phyloP scores from a whole-genome alignment of 257 asterid species.

The Nicotiana paniculata region DNA sequence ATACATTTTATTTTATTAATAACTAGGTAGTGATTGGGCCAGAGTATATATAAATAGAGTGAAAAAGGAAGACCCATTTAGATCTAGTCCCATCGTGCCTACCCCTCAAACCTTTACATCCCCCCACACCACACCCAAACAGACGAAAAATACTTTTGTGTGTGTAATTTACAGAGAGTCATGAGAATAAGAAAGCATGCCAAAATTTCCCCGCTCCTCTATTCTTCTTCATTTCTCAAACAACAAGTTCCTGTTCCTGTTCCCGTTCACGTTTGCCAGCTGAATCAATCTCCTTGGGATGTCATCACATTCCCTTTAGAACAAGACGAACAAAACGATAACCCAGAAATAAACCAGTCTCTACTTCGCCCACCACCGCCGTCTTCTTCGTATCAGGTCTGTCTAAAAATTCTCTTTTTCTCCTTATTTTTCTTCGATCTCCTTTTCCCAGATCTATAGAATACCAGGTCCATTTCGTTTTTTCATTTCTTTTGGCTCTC shows the following conservation, averaged over 20 bases:
- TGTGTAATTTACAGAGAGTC: neutral
- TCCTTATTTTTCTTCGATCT: neutral
- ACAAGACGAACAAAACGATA: neutral
- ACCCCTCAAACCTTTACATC: too few relatives aligned
- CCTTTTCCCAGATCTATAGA: slow-evolving; percentile 19
- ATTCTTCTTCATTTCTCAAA: neutral
- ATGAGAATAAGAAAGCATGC: slow-evolving; percentile 50
- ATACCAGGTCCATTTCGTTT: neutral
- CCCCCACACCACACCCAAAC: too few relatives aligned
- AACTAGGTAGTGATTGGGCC: too few relatives aligned
- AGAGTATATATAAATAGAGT: too few relatives aligned
- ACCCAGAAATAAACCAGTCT: neutral
- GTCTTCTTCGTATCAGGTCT: slow-evolving; percentile 22
- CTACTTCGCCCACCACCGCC: slow-evolving; percentile 23
- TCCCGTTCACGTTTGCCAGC: slow-evolving; percentile 17
- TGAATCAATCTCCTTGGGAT: slow-evolving; percentile 66
- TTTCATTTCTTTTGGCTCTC: neutral
- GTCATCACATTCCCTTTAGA: slow-evolving; percentile 48
- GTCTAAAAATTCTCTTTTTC: neutral
- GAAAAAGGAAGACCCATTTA: too few relatives aligned
- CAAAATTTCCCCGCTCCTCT: slow-evolving; percentile 22
- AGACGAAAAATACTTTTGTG: too few relatives aligned
- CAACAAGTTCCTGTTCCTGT: neutral
- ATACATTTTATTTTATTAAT: too few relatives aligned
- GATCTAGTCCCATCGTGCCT: too few relatives aligned